Conservation (phyloP, 768 basidiomycete species). For the Inosperma sp. region DNA sequence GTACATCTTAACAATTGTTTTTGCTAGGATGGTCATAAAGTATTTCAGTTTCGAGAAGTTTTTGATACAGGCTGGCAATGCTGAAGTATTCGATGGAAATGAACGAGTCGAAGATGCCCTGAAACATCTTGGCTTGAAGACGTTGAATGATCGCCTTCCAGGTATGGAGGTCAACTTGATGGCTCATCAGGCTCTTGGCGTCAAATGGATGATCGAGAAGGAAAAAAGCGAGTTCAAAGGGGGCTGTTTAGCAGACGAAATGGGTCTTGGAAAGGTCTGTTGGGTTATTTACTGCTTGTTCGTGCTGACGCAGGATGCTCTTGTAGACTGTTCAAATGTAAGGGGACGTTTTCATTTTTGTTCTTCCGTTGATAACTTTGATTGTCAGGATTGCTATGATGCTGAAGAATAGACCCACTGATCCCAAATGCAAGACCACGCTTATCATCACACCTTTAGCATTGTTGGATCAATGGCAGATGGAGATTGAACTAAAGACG, state of each 20-base stretch:
- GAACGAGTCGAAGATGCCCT: conserved; percentile 56
- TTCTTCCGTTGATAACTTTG: conserved; percentile 7
- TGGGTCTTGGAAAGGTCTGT: conserved; percentile 53
- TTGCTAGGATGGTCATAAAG: conserved; percentile 3
- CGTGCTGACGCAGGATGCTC: not conserved
- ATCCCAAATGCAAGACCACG: conserved; percentile 54
- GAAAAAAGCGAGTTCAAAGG: conserved; percentile 40
- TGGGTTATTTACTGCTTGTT: not conserved
- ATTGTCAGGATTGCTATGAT: conserved; percentile 53
- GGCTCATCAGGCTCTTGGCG: conserved; percentile 64
- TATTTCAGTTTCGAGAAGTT: conserved; percentile 48
- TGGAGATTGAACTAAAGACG: conserved; percentile 56
- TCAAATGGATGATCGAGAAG: conserved; percentile 57
- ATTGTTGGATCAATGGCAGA: conserved; percentile 62
- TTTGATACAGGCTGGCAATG: conserved; percentile 50
- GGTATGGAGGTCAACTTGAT: conserved; percentile 60
- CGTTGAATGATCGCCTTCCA: conserved; percentile 44
- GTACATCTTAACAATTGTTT: conserved; percentile 16
- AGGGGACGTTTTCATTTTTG: conserved; percentile 1
- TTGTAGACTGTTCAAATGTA: conserved; percentile 48
- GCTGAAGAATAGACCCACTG: conserved; percentile 45
- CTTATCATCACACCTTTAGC: conserved; percentile 66
- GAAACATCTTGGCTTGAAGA: conserved; percentile 45
- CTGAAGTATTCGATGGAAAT: conserved; percentile 55
- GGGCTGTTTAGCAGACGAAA: conserved; percentile 49